Percentiles rank a stretch among this genome's conserved stretches.
These are phyloP conservation scores for Pulveroboletus sp. DNA, from an alignment of 768 basidiomycete species.

Conservation along the genomic window DNA sequence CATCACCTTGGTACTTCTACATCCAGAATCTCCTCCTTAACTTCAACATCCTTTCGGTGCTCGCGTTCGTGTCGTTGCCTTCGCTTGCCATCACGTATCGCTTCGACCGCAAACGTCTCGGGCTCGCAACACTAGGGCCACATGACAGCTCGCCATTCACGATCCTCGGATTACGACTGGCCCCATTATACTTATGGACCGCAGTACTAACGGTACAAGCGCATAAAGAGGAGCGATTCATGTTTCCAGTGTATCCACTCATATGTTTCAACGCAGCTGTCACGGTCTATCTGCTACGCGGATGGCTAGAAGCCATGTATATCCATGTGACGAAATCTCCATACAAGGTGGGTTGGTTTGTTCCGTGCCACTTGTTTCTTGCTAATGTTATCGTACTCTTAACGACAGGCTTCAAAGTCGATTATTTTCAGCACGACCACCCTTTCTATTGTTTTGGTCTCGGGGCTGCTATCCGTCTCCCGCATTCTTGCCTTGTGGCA, in stretches of 20 bases:
- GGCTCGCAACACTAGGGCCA: slow-evolving; percentile 41
- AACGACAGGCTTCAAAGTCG: slow-evolving; percentile 66
- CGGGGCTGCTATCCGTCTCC: slow-evolving; percentile 67
- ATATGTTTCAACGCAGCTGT: slow-evolving; percentile 93
- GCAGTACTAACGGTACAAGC: slow-evolving; percentile 73
- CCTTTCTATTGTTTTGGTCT: slow-evolving; percentile 57
- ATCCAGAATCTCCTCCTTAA: slow-evolving; percentile 85
- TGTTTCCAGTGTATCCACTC: slow-evolving; percentile 90
- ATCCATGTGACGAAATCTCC: slow-evolving; percentile 76
- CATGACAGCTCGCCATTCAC: slow-evolving; percentile 78
- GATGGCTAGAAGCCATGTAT: slow-evolving; percentile 78
- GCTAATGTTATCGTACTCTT: neutral
- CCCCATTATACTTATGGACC: slow-evolving; percentile 91
- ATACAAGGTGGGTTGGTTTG: slow-evolving; percentile 57
- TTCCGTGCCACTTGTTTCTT: neutral
- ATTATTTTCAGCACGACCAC: slow-evolving; percentile 75
- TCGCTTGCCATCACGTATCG: slow-evolving; percentile 67
- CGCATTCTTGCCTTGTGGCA: slow-evolving; percentile 78
- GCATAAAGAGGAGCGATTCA: slow-evolving; percentile 99
- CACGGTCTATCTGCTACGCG: slow-evolving; percentile 77
- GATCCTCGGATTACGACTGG: slow-evolving; percentile 68
- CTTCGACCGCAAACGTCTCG: slow-evolving; percentile 75
- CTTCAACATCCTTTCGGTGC: slow-evolving; percentile 82
- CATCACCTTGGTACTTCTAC: slow-evolving; percentile 84
- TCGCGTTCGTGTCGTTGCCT: slow-evolving; percentile 80